Conservation (phyloP, 768 basidiomycete genomes). For the Pleurotus citrinopileatus region DNA sequence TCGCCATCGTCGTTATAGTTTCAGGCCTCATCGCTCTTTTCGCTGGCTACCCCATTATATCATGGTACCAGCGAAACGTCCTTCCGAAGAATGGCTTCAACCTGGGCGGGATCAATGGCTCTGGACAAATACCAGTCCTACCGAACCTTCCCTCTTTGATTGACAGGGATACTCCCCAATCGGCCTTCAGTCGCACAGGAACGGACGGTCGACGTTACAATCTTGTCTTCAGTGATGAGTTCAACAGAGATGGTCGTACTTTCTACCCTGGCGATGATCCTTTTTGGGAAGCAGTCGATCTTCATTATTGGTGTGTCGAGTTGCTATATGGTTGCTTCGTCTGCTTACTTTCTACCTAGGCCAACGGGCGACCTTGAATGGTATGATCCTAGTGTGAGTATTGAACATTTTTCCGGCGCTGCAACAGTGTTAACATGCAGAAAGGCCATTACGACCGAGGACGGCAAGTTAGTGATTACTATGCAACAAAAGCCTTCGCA, state of each 20-base stretch:
- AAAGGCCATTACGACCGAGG: slow-evolving; percentile 66
- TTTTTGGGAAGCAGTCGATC: slow-evolving; percentile 83
- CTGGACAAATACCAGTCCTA: slow-evolving; percentile 84
- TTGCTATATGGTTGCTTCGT: background rate
- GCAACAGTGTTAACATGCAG: background rate
- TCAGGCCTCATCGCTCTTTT: slow-evolving; percentile 75
- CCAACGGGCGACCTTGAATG: slow-evolving; percentile 80
- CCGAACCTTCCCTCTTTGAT: slow-evolving; percentile 66
- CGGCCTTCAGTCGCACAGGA: slow-evolving; percentile 55
- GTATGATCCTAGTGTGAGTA: slow-evolving; percentile 69
- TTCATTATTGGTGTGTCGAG: slow-evolving; percentile 73
- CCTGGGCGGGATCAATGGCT: slow-evolving; percentile 83
- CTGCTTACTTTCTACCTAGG: slow-evolving; percentile 21
- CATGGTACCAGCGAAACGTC: slow-evolving; percentile 39
- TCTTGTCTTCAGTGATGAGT: slow-evolving; percentile 88
- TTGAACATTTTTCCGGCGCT: background rate
- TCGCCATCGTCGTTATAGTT: slow-evolving; percentile 67
- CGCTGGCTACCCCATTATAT: slow-evolving; percentile 84
- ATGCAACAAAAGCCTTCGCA: slow-evolving; percentile 68
- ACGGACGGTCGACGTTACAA: slow-evolving; percentile 76
- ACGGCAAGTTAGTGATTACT: slow-evolving; percentile 81
- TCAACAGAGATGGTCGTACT: slow-evolving; percentile 53
- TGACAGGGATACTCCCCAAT: slow-evolving; percentile 71
- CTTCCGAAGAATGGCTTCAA: slow-evolving; percentile 59
- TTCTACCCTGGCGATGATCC: slow-evolving; percentile 81